Base-by-base conservation (phyloP, 805 yeast genomes). In the Sugiyamaella chiloensis region DNA sequence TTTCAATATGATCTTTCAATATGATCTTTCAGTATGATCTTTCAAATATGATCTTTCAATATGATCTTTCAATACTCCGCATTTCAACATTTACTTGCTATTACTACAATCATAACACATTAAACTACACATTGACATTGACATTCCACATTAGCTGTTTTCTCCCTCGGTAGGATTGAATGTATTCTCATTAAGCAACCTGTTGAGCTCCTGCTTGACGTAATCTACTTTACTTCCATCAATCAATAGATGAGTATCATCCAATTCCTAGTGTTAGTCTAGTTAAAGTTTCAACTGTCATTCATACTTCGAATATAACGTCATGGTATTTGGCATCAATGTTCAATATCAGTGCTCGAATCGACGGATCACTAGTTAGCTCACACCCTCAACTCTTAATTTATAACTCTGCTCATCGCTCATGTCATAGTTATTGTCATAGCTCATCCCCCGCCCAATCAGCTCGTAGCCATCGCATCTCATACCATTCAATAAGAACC, bases 301-400 rank as follows among this genome's bases (percentile, higher is more conserved):
- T n/a, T n/a, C 66, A 20, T 37, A 66, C 70, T 48, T 79, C 81
- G 17, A 80, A 65, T 4, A 81, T 78, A 27, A 93, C 83, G 56
- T 89, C 95, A 50, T 87, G 84, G 30, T 74, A 68, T 23, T 80
- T 78, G 0, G 87, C 70, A 64, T 93, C 98, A 36, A 91, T 85
- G 62, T 82, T 85, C 19, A 91, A 68, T 1, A 91, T 87, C 42
- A 91, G 71, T 0, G 98, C 96, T 53, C 81, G 77, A 53, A 91
- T 89, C 1, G 97, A 87, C 1, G 99, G 98, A 63, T 91, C 99
- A 64, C 97, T 62, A n/a, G n/a, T n/a, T n/a, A n/a, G n/a, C n/a
- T n/a, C n/a, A n/a, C n/a, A n/a, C n/a, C n/a, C n/a, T n/a, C n/a
- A n/a, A n/a, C n/a, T n/a, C n/a, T n/a, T n/a, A n/a, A n/a, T n/a